Percentiles rank a stretch among this genome's conserved stretches.
Conservation (phyloP, 106 monocot species). For the Alisma plantagoaquatica region DNA sequence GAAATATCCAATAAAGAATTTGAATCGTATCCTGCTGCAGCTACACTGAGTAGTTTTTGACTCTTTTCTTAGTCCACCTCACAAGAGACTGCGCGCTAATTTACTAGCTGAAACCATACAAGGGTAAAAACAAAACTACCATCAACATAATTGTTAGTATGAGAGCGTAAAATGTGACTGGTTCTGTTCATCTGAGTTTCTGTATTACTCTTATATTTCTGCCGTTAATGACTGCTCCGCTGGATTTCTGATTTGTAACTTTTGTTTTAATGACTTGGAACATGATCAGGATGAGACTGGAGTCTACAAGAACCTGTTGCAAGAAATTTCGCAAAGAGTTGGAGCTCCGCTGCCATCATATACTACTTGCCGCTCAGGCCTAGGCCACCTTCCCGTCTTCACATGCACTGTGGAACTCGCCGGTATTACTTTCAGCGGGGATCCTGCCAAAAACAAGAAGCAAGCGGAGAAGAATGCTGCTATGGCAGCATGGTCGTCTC, state of each 20-base stretch:
- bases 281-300: constrained; percentile 84
- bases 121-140: neutral
- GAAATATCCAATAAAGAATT: too few relatives aligned
- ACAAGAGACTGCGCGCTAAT: too few relatives aligned
- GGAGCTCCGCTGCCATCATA: constrained; percentile 93
- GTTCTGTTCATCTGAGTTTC: neutral
- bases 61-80: too few relatives aligned
- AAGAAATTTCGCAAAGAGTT: constrained; percentile 92
- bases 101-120: too few relatives aligned
- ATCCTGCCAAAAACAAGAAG: constrained; percentile 97
- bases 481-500: constrained; percentile 81
- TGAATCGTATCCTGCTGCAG: too few relatives aligned
- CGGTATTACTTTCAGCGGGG: constrained; percentile 82
- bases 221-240: neutral
- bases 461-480: constrained; percentile 99
- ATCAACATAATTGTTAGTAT: neutral
- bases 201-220: neutral
- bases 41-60: too few relatives aligned
- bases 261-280: neutral
- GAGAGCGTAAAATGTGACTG: neutral
- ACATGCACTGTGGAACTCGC: constrained; percentile 91
- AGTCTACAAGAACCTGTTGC: constrained; percentile 94
- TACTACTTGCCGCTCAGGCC: constrained; percentile 63
- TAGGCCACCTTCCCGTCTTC: constrained; percentile 79
- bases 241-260: neutral